These are phyloP conservation scores for Magnusiomyces fungicola DNA, from an alignment of 1,139 yeast species.

Conservation along the genomic window DNA sequence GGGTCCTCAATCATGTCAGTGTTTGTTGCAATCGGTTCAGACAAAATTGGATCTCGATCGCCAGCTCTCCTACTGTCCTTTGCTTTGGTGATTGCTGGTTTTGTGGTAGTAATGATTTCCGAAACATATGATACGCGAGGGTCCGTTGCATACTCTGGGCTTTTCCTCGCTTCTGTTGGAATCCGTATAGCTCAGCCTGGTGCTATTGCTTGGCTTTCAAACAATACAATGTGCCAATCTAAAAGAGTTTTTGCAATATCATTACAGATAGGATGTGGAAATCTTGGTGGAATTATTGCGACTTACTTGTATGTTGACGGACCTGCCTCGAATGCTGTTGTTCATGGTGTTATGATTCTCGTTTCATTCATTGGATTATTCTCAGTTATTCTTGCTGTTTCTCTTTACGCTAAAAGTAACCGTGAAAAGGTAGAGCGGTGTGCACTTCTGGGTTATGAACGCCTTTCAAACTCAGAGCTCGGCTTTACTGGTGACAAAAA, in stretches of 20 bases:
- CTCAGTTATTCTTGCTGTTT: slow-evolving; percentile 6
- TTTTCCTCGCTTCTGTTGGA: slow-evolving; percentile 34
- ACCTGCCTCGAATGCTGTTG: slow-evolving; percentile 29
- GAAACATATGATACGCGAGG: slow-evolving; percentile 14
- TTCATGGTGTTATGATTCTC: slow-evolving; percentile 27
- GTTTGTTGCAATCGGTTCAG: slow-evolving; percentile 30
- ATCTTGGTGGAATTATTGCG: slow-evolving; percentile 37
- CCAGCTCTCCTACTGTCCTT: slow-evolving; percentile 31
- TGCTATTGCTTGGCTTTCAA: slow-evolving; percentile 36
- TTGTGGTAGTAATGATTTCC: slow-evolving; percentile 27
- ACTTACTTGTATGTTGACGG: slow-evolving; percentile 21
- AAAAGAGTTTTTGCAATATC: slow-evolving; percentile 39
- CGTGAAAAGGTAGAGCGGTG: slow-evolving; percentile 20
- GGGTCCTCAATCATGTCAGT: slow-evolving; percentile 33
- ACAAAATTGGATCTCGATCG: slow-evolving; percentile 30
- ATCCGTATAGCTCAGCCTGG: slow-evolving; percentile 35
- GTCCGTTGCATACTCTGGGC: slow-evolving; percentile 30
- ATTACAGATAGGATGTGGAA: slow-evolving; percentile 38
- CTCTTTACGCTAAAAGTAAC: slow-evolving; percentile 24
- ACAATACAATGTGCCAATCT: slow-evolving; percentile 33
- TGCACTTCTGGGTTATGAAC: slow-evolving; percentile 26
- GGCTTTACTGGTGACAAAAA: slow-evolving; percentile 31
- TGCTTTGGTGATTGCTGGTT: slow-evolving; percentile 32
- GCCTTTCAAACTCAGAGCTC: slow-evolving; percentile 24
- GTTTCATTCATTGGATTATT: slow-evolving; percentile 15